Conservation (phyloP, 1,139 yeast species). For the Blastobotrys persicus region DNA sequence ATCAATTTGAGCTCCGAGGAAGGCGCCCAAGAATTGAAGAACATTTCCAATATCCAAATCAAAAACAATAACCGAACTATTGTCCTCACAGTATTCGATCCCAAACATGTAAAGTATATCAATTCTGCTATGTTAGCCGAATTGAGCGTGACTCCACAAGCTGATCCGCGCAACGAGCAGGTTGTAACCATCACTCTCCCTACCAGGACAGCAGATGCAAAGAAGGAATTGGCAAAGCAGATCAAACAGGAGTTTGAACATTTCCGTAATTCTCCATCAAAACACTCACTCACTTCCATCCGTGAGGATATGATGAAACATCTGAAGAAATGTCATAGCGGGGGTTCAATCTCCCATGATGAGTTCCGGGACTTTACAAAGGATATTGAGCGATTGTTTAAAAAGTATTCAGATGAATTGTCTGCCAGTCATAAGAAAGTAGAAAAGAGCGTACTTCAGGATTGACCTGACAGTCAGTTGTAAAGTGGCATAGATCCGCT, state of each 20-base stretch:
- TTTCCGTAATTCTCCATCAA: constrained; percentile 54
- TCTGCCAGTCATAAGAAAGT: constrained; percentile 57
- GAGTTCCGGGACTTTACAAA: constrained; percentile 46
- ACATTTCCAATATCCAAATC: constrained; percentile 71
- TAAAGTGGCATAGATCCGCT: background rate
- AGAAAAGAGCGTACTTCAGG: constrained; percentile 42
- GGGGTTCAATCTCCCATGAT: constrained; percentile 38
- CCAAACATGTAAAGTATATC: constrained; percentile 64
- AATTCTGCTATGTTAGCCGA: constrained; percentile 69
- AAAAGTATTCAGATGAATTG: constrained; percentile 58
- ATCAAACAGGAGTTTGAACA: constrained; percentile 57
- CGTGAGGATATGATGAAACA: constrained; percentile 62
- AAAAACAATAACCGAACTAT: constrained; percentile 64
- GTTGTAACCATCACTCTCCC: constrained; percentile 73
- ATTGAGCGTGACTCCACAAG: constrained; percentile 75
- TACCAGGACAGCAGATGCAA: constrained; percentile 67
- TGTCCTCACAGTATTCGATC: constrained; percentile 79
- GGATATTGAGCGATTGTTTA: constrained; percentile 67
- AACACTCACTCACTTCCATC: constrained; percentile 55
- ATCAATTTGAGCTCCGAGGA: constrained; percentile 16
- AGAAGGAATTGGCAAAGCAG: constrained; percentile 56
- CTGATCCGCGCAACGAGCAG: constrained; percentile 69
- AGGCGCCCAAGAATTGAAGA: constrained; percentile 38
- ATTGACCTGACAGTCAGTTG: too few species aligned
- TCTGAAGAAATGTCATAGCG: constrained; percentile 59